Percentiles rank a stretch among this genome's conserved stretches.
Evolutionary conservation across 129 eudicot genomes (phyloP).

Genomic region (Dittrichia graveolens): DNA sequence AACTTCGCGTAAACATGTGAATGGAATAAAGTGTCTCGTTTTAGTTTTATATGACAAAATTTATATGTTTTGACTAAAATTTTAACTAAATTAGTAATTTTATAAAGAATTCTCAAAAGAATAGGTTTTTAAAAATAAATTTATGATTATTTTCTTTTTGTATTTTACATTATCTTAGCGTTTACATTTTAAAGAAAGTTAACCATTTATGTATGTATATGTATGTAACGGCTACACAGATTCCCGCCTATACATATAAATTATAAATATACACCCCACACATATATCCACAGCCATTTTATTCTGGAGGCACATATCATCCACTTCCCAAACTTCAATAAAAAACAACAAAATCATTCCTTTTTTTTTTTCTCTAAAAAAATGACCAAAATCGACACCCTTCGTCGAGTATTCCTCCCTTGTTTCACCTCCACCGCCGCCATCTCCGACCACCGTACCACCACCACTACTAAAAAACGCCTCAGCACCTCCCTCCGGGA

Average conservation of each 20-base stretch:
- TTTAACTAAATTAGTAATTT: too few species aligned
- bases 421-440: conserved; percentile 60
- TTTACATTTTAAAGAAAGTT: background rate
- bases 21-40: too few species aligned
- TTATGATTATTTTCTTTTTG: background rate
- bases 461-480: conserved; percentile 71
- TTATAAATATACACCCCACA: background rate
- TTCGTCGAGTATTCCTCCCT: conserved; percentile 79
- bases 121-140: too few species aligned
- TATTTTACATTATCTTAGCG: background rate
- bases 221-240: conserved; percentile 1
- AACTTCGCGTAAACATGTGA: too few species aligned
- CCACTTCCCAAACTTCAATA: conserved; percentile 27
- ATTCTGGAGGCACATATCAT: conserved; percentile 1
- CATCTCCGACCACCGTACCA: conserved; percentile 37
- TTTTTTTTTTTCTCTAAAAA: background rate
- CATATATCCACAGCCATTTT: background rate
- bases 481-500: conserved; percentile 95
- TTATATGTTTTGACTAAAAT: too few species aligned
- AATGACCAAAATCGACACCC: conserved; percentile 74
- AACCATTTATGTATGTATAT: background rate
- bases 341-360: conserved; percentile 1
- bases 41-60: too few species aligned
- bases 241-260: conserved; percentile 27
- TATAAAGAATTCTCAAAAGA: too few species aligned